Base-by-base conservation (phyloP, 1,284 basidiomycete species). In the Phylloporus sp. region DNA sequence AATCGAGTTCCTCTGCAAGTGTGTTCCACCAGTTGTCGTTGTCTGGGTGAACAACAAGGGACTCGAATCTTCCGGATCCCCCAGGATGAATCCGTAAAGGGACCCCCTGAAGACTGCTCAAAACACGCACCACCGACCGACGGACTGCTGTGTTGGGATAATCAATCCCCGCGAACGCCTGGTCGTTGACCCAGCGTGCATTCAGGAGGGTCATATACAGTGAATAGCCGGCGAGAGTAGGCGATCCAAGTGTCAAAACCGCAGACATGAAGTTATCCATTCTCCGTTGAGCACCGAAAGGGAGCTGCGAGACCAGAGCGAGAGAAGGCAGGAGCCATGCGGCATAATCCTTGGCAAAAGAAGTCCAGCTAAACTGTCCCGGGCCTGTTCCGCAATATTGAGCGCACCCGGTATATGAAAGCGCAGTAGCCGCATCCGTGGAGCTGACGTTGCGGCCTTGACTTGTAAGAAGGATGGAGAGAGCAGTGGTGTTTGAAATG, bases 321-420 rank as follows among this genome's bases (percentile, higher is more conserved):
- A 85, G 80, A 74, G 82, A 85, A 19, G 84, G 85, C 1, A 85
- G 68, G 3, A 85, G 75, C 84, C 85, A 85, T 0, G 80, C 74
- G 15, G 80, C 75, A 70, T 82, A 83, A 53, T 83, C 25, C 77
- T 63, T 82, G 80, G 82, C 80, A 66, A 85, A 85, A 7, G 69
- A 61, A 1, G 68, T 66, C 85, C 82, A 84, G 10, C 68, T 43
- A 68, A 84, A 84, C 12, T 77, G 57, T 59, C 79, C 78, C 7
- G 73, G 69, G 1, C 68, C 75, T 1, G 27, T 1, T 11, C 82
- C 82, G 64, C 83, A 85, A 6, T 72, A 68, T 0, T 37, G 5
- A 19, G 66, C 19, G 63, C 84, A 85, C 4, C 77, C 70, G 4
- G 68, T 15, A 43, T 80, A 82, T 12, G 72, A 66, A 25, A 78